Evolutionary conservation across 176 grass and related monocot genomes (phyloP).

Genomic region (Ensete ventricosum): DNA sequence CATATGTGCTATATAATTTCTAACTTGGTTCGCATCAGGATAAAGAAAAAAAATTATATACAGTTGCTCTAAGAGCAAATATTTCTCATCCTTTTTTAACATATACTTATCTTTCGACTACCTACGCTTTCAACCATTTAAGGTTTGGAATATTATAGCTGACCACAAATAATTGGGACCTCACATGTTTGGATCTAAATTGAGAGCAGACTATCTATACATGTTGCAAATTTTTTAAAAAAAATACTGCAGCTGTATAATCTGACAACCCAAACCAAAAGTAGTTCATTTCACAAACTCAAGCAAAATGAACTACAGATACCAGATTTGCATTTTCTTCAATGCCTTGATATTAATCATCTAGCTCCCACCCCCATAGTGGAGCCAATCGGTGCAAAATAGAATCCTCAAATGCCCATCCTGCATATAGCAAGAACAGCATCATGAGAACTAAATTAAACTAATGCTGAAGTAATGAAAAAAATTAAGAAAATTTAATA

Average conservation of each 20-base stretch:
- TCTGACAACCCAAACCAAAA: not conserved
- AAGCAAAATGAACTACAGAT: slow-evolving; percentile 13
- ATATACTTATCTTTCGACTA: no score
- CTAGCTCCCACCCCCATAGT: slow-evolving; percentile 98
- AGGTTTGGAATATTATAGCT: not conserved
- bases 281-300: not conserved
- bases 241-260: not conserved
- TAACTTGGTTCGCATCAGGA: no score
- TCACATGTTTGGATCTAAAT: not conserved
- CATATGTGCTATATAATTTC: no score
- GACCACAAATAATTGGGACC: not conserved
- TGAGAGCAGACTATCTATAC: not conserved
- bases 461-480: no score
- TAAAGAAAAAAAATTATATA: no score
- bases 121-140: no score
- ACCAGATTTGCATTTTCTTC: slow-evolving; percentile 98
- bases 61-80: no score
- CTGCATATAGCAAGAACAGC: slow-evolving; percentile 33
- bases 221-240: not conserved
- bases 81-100: no score
- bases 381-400: slow-evolving; percentile 77
- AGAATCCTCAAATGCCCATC: slow-evolving; percentile 98
- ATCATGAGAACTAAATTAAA: not conserved
- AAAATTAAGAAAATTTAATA: no score
- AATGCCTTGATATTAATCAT: slow-evolving; percentile 87